These are phyloP conservation scores for Zea luxurians DNA, from an alignment of 176 grass and related monocot genomes.

Conservation along the genomic window DNA sequence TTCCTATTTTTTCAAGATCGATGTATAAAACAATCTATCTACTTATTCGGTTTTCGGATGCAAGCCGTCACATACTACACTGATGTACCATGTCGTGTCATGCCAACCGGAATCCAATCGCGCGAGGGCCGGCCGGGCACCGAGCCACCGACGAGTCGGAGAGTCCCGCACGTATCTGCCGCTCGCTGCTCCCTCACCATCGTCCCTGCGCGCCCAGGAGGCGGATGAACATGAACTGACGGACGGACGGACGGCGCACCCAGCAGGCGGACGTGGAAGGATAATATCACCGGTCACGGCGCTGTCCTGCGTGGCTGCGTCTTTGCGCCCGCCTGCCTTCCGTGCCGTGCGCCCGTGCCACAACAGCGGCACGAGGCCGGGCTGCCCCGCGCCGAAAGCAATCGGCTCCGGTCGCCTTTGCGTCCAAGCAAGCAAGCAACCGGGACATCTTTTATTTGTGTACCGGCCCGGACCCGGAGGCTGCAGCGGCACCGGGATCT, in stretches of 20 bases:
- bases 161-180: conserved; percentile 10
- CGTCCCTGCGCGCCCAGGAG: neutral
- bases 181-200: neutral
- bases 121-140: too few species aligned
- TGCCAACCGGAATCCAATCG: neutral
- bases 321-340: neutral
- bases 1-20: neutral
- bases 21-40: neutral
- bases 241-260: neutral
- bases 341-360: neutral
- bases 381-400: neutral
- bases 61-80: too few species aligned
- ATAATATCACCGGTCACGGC: neutral
- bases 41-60: too few species aligned
- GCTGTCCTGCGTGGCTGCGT: neutral
- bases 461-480: neutral
- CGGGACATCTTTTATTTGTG: neutral
- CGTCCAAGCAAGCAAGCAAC: conserved; percentile 7
- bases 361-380: neutral
- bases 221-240: too few species aligned
- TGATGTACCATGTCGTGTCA: neutral
- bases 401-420: neutral
- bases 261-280: neutral
- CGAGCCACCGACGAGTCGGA: neutral
- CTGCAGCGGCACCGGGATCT: neutral